phyloP scores from a whole-genome alignment of 2,329 filamentous ascomycete genomes.

The Hirsutella rhossiliensis region DNA sequence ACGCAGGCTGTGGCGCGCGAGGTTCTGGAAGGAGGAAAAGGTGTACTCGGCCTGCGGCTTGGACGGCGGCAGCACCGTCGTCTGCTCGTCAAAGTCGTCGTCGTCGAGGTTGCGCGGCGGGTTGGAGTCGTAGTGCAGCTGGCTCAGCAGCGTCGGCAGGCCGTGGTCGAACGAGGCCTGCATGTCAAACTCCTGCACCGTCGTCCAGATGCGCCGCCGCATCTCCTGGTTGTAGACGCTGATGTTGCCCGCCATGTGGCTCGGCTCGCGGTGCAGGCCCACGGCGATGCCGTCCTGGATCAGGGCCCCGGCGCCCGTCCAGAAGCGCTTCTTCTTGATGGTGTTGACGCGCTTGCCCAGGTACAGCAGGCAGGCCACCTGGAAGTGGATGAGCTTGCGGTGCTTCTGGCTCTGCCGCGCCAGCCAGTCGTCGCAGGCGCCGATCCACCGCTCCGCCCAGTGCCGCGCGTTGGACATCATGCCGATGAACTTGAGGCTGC shows the following conservation, averaged over 20 bases:
- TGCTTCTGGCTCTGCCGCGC: slow-evolving; percentile 48
- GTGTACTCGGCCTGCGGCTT: slow-evolving; percentile 42
- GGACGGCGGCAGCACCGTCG: slow-evolving; percentile 36
- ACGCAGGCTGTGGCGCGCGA: slow-evolving; percentile 42
- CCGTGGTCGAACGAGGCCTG: slow-evolving; percentile 51
- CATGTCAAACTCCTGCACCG: slow-evolving; percentile 49
- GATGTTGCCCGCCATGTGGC: slow-evolving; percentile 40
- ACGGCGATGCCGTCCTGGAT: slow-evolving; percentile 46
- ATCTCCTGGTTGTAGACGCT: slow-evolving; percentile 51
- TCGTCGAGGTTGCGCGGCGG: slow-evolving; percentile 46
- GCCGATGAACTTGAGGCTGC: slow-evolving; percentile 41
- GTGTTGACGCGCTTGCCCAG: slow-evolving; percentile 50
- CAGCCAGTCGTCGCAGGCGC: slow-evolving; percentile 42
- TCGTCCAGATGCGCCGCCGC: slow-evolving; percentile 48
- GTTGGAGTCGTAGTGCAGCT: slow-evolving; percentile 42
- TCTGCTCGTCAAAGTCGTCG: slow-evolving; percentile 42
- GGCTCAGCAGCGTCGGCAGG: slow-evolving; percentile 43
- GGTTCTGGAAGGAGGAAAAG: slow-evolving; percentile 45
- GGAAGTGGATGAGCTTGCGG: slow-evolving; percentile 46
- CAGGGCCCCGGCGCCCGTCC: slow-evolving; percentile 43
- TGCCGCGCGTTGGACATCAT: slow-evolving; percentile 45
- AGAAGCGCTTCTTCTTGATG: slow-evolving; percentile 53
- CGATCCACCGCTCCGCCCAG: slow-evolving; percentile 44
- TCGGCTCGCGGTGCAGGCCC: slow-evolving; percentile 47
- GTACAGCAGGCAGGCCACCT: slow-evolving; percentile 47